Evolutionary conservation across 176 grass and related monocot species (phyloP).

Genomic region (Leersia perrieri): DNA sequence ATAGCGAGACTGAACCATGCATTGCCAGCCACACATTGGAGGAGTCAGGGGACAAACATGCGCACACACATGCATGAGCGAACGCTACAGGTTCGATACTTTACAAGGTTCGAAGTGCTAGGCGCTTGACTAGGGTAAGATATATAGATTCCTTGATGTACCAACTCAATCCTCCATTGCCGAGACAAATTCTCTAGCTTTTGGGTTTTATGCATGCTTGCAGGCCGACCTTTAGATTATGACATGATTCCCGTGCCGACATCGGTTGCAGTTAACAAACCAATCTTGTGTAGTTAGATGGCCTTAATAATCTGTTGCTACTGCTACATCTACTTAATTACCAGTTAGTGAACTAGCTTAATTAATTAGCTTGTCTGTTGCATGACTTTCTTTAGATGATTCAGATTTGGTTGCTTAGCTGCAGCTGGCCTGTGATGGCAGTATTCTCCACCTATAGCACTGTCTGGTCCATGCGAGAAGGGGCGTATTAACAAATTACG

Average conservation of each 20-base stretch:
- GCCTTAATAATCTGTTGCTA: not conserved
- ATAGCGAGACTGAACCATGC: not conserved
- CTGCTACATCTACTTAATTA: not conserved
- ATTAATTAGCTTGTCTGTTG: constrained; percentile 21
- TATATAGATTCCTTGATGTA: constrained; percentile 3
- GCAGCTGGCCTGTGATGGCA: constrained; percentile 13
- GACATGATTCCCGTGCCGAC: constrained; percentile 36
- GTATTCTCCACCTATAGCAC: not conserved
- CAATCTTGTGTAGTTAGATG: not conserved
- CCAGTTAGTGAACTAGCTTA: not conserved
- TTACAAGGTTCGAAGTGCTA: constrained; percentile 7
- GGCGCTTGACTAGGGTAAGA: not conserved
- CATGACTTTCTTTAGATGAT: constrained; percentile 7
- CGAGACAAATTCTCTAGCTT: constrained; percentile 21
- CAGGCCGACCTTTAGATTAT: not conserved
- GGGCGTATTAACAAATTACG: not conserved
- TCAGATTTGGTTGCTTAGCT: constrained; percentile 13
- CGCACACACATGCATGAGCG: not conserved
- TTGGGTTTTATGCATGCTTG: constrained; percentile 5
- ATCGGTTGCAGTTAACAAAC: constrained; percentile 44
- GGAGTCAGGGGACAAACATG: not conserved
- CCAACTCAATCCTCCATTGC: not conserved
- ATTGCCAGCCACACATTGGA: not conserved
- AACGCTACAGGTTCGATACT: not conserved
- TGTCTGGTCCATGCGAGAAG: not conserved